A percentile compares a stretch with the other conserved stretches of the same genome.
These are phyloP conservation scores for Coprinopsis strossmayeri DNA, from an alignment of 768 basidiomycete species.

Conservation along the genomic window DNA sequence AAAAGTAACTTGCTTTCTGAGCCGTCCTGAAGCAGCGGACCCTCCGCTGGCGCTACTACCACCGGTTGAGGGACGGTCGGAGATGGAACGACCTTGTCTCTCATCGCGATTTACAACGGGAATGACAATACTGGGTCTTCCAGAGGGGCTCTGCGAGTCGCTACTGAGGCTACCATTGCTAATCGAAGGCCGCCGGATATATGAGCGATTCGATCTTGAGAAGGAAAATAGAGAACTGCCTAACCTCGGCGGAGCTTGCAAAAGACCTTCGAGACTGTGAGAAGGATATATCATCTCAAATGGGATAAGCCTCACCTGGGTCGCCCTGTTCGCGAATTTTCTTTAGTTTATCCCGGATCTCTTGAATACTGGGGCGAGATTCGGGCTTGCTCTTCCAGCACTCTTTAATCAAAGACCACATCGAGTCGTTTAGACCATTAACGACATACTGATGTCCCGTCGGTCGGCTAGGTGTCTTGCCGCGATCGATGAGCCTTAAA, in stretches of 20 bases:
- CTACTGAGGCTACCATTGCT: not conserved
- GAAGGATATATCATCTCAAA: too few relatives aligned
- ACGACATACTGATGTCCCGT: constrained; percentile 16
- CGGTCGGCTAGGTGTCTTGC: constrained; percentile 32
- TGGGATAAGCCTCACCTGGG: not conserved
- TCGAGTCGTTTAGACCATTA: constrained; percentile 23
- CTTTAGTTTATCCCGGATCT: constrained; percentile 22
- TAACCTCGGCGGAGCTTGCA: too few relatives aligned
- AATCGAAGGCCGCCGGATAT: too few relatives aligned
- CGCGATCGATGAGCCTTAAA: constrained; percentile 27
- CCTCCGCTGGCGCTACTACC: not conserved
- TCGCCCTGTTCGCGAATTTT: constrained; percentile 14
- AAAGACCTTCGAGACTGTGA: too few relatives aligned
- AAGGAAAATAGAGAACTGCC: too few relatives aligned
- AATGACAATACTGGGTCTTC: too few relatives aligned
- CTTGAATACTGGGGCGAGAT: constrained; percentile 31
- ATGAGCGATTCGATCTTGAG: too few relatives aligned
- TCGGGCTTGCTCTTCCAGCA: constrained; percentile 38
- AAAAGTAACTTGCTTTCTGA: not conserved
- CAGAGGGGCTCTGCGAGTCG: too few relatives aligned
- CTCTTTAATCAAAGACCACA: constrained; percentile 36
- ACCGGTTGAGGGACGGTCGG: not conserved
- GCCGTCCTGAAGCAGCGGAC: not conserved
- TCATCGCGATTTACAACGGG: too few relatives aligned
- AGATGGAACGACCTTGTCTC: too few relatives aligned